Evolutionary conservation across 345 rosid species (phyloP).

Genomic region (Noccaea bulbosa): DNA sequence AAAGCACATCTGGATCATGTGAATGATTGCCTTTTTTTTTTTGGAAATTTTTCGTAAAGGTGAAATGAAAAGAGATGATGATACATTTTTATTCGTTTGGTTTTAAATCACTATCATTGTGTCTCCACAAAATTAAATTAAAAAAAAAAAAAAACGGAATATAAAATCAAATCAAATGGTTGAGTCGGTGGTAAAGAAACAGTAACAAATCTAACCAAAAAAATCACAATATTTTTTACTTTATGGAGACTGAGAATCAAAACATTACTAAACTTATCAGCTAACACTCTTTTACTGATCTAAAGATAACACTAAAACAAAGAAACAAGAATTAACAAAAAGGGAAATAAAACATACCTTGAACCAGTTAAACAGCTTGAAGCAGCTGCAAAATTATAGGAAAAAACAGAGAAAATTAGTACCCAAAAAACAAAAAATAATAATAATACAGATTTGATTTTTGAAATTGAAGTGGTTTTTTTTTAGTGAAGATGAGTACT

Average conservation of each 20-base stretch:
- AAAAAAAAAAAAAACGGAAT: neutral
- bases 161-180: neutral
- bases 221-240: neutral
- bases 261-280: slow-evolving; percentile 2
- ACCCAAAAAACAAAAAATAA: neutral
- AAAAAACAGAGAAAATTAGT: neutral
- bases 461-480: neutral
- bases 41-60: neutral
- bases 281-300: too few relatives aligned
- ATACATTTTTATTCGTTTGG: slow-evolving; percentile 26
- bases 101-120: slow-evolving; percentile 38
- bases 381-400: slow-evolving; percentile 34
- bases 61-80: slow-evolving; percentile 29
- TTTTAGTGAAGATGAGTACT: slow-evolving; percentile 19
- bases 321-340: slow-evolving; percentile 14
- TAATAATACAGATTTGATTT: neutral
- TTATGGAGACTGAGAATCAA: neutral
- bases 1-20: slow-evolving; percentile 34
- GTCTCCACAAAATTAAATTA: slow-evolving; percentile 9
- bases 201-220: slow-evolving; percentile 28
- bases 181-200: slow-evolving; percentile 38
- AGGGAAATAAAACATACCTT: slow-evolving; percentile 38
- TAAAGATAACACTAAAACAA: too few relatives aligned
- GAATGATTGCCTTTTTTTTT: slow-evolving; percentile 17
- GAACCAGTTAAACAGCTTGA: slow-evolving; percentile 45